Conservation (phyloP, 805 yeast genomes). For the Wickerhamomyces alni region DNA sequence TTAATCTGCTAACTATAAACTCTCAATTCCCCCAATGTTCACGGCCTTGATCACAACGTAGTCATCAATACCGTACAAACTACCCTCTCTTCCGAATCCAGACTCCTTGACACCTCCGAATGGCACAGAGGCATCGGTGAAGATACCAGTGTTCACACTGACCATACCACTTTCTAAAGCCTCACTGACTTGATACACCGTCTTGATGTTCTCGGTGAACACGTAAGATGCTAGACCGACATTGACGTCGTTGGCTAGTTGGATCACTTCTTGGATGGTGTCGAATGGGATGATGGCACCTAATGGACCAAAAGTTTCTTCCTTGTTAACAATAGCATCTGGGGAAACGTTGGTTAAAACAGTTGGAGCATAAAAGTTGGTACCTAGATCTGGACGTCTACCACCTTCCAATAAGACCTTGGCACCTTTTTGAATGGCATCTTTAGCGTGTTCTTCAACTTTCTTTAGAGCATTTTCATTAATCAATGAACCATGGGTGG, state of each 20-base stretch:
- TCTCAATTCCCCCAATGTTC: constrained; percentile 35
- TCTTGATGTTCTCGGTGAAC: constrained; percentile 46
- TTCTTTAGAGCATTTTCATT: constrained; percentile 44
- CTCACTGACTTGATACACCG: constrained; percentile 46
- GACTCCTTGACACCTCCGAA: constrained; percentile 62
- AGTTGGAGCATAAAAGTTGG: constrained; percentile 49
- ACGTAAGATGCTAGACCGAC: constrained; percentile 58
- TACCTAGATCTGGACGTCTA: constrained; percentile 41
- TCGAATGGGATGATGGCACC: constrained; percentile 52
- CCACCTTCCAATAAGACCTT: constrained; percentile 47
- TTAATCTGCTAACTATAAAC: not conserved
- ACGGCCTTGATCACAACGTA: constrained; percentile 48
- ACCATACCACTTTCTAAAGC: constrained; percentile 63
- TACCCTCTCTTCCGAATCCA: constrained; percentile 70
- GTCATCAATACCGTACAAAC: constrained; percentile 56
- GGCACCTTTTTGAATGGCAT: constrained; percentile 53
- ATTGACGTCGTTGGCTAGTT: constrained; percentile 46
- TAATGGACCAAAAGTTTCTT: constrained; percentile 65
- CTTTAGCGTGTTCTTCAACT: constrained; percentile 47
- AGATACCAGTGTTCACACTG: constrained; percentile 51
- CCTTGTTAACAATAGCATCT: constrained; percentile 43
- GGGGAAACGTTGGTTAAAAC: constrained; percentile 45
- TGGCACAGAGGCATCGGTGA: constrained; percentile 52
- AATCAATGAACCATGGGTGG: constrained; percentile 55
- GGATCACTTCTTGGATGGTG: constrained; percentile 46